Evolutionary conservation across 2,329 filamentous ascomycete genomes (phyloP).

Genomic region (Beauveria caledonica): DNA sequence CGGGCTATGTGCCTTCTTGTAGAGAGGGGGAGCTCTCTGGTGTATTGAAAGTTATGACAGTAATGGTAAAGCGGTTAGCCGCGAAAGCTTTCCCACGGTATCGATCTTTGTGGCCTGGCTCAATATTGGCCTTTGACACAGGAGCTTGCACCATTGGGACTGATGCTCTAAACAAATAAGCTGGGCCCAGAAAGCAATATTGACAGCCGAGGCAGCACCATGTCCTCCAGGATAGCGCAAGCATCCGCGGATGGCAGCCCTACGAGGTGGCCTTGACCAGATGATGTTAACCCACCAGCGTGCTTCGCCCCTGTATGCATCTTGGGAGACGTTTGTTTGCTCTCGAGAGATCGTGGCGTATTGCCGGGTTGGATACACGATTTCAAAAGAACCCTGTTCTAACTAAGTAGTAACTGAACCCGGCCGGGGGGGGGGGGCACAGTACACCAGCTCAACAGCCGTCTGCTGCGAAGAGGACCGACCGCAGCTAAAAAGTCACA

Average conservation of each 20-base stretch:
- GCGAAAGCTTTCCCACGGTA: too few relatives aligned
- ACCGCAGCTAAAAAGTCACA: not conserved
- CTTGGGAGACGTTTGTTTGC: not conserved
- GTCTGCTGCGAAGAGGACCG: not conserved
- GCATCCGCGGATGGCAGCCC: not conserved
- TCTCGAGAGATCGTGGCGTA: constrained; percentile 8
- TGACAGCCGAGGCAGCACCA: not conserved
- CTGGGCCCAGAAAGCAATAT: not conserved
- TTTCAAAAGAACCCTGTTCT: constrained; percentile 2
- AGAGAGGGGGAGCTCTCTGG: too few relatives aligned
- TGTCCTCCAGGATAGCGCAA: not conserved
- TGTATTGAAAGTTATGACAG: too few relatives aligned
- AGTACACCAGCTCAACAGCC: not conserved
- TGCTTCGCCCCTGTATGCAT: constrained; percentile 1
- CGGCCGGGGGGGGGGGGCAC: not conserved
- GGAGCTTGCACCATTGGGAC: not conserved
- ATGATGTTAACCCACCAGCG: not conserved
- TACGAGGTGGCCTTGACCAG: not conserved
- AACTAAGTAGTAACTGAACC: not conserved
- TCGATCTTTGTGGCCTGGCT: too few relatives aligned
- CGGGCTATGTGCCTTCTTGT: too few relatives aligned
- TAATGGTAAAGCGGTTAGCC: too few relatives aligned
- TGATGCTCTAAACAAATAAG: not conserved
- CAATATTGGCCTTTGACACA: not conserved
- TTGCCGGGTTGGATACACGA: constrained; percentile 1